Conservation (phyloP, 352 stramenopile species). For the Globisporangium parvum region DNA sequence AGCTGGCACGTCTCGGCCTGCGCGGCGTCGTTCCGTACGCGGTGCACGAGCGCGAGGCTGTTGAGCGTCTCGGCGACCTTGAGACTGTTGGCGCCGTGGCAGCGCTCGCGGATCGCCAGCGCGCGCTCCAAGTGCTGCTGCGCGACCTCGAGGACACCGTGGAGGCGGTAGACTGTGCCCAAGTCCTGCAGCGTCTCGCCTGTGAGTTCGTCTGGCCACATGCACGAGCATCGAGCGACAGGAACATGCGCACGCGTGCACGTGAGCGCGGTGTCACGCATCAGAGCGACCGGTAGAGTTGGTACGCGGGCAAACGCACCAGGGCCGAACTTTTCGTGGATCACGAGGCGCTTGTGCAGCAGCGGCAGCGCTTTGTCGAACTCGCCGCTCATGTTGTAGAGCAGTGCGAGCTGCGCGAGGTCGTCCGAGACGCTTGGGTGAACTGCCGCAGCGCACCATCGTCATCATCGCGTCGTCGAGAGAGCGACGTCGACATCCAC, state of each 20-base stretch:
- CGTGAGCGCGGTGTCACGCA: no score
- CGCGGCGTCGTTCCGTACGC: constrained; percentile 29
- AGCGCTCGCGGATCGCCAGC: constrained; percentile 33
- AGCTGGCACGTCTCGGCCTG: constrained; percentile 43
- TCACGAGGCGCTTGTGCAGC: constrained; percentile 72
- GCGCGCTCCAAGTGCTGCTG: constrained; percentile 57
- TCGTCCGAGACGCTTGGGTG: constrained; percentile 48
- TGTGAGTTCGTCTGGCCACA: constrained; percentile 34
- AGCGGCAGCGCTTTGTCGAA: constrained; percentile 60
- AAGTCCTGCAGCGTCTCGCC: constrained; percentile 60
- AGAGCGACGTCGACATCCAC: no score
- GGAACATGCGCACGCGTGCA: not conserved
- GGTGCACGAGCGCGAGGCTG: constrained; percentile 53
- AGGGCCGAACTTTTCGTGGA: constrained; percentile 73
- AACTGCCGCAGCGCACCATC: constrained; percentile 21
- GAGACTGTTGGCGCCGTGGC: constrained; percentile 45
- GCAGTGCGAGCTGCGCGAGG: constrained; percentile 55
- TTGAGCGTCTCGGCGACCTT: constrained; percentile 80
- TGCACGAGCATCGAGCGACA: not conserved
- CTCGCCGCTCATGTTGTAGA: constrained; percentile 65
- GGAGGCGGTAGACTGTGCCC: constrained; percentile 62
- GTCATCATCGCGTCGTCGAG: not conserved
- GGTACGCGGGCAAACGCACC: constrained; percentile 31
- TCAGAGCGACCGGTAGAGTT: no score
- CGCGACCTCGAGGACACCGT: constrained; percentile 40